Conservation (phyloP, 2,329 filamentous ascomycete genomes). For the Epichloe sp. region DNA sequence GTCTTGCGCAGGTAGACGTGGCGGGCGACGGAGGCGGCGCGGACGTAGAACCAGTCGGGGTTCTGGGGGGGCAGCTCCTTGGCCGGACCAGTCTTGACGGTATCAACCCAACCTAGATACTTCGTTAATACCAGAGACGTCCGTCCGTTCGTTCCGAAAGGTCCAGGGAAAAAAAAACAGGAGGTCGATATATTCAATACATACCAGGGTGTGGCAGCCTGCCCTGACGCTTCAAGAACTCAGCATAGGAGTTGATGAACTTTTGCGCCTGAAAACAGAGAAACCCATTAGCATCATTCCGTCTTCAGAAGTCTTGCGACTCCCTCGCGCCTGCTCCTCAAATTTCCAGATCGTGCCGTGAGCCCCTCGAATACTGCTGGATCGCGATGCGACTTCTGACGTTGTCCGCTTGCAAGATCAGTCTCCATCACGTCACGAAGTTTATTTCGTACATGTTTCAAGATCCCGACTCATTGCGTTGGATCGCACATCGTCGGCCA, state of each 20-base stretch:
- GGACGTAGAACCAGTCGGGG: constrained; percentile 91
- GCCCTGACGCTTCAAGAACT: constrained; percentile 88
- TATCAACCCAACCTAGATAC: constrained; percentile 83
- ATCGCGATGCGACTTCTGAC: neutral
- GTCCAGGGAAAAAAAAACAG: too few species aligned
- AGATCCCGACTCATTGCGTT: neutral
- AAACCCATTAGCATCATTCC: constrained; percentile 58
- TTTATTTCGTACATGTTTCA: neutral
- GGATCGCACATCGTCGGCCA: neutral
- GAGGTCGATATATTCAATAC: constrained; percentile 18
- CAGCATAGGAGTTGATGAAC: constrained; percentile 77
- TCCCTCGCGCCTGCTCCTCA: constrained; percentile 57
- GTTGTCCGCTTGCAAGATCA: neutral
- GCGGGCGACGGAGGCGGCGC: constrained; percentile 87
- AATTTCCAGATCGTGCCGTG: constrained; percentile 14
- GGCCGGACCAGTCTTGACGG: constrained; percentile 92
- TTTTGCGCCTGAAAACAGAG: constrained; percentile 58
- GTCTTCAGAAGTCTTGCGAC: constrained; percentile 62
- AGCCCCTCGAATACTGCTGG: constrained; percentile 3
- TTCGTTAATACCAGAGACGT: too few species aligned
- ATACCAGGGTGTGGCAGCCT: constrained; percentile 82
- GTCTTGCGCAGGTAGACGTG: constrained; percentile 99
- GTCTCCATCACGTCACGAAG: neutral
- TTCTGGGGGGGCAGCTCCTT: constrained; percentile 95
- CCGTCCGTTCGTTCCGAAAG: too few species aligned